Conservation (phyloP, 331 rosid species). For the Phaseolus coccineus region DNA sequence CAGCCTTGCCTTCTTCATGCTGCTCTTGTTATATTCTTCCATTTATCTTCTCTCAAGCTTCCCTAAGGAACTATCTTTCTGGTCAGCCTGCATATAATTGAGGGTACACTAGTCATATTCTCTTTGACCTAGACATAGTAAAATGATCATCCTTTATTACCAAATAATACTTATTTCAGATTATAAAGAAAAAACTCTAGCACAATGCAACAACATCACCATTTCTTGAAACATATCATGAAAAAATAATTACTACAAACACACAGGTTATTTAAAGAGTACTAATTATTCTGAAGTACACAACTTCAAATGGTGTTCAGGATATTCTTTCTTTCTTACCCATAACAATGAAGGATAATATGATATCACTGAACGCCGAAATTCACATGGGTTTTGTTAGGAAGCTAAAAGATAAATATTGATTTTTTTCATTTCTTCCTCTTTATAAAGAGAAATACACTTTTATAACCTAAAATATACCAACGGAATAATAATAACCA, state of each 20-base stretch:
- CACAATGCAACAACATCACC: background rate
- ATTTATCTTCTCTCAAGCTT: constrained; percentile 2
- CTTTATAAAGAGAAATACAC: no score
- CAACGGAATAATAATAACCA: no score
- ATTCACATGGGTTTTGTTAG: no score
- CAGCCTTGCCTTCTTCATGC: constrained; percentile 66
- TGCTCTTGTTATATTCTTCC: constrained; percentile 57
- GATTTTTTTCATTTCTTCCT: no score
- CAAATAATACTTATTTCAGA: background rate
- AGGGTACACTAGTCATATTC: background rate
- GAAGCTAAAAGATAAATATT: no score
- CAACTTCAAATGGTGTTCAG: no score
- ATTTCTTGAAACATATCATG: background rate
- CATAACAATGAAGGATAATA: no score
- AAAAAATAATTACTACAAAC: background rate
- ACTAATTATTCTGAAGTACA: no score
- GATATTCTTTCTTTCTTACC: no score
- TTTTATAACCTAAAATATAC: no score
- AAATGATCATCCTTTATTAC: background rate
- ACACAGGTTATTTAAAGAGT: background rate
- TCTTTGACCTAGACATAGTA: background rate
- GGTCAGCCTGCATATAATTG: background rate
- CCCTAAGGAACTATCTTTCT: background rate
- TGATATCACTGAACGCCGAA: no score
- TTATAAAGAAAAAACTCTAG: background rate